Conservation (phyloP, 2,329 filamentous ascomycete species). For the Boeremia lycopersici region DNA sequence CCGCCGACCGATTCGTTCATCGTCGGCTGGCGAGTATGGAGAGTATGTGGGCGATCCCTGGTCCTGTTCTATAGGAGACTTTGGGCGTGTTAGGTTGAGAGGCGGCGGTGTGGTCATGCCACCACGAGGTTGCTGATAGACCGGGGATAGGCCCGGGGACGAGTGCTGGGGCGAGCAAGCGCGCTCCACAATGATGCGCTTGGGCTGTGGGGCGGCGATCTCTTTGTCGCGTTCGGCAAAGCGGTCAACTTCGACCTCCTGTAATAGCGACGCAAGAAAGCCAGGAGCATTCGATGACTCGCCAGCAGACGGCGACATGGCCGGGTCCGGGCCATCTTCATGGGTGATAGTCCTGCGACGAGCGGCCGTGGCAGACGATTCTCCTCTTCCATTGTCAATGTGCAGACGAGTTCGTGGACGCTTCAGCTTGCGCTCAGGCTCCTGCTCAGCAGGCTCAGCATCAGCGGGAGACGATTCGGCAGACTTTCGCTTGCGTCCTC, state of each 20-base stretch:
- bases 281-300: constrained; percentile 63
- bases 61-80: constrained; percentile 59
- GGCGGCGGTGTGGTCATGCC: constrained; percentile 73
- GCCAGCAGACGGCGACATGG: constrained; percentile 25
- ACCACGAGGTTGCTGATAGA: constrained; percentile 67
- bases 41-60: constrained; percentile 72
- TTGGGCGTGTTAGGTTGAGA: constrained; percentile 63
- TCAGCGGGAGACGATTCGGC: constrained; percentile 73
- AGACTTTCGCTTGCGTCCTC: constrained; percentile 78
- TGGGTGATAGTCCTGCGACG: constrained; percentile 36
- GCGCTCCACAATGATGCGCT: constrained; percentile 49
- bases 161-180: constrained; percentile 55
- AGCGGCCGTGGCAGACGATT: constrained; percentile 44
- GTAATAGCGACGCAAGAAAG: constrained; percentile 84
- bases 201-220: constrained; percentile 48
- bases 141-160: constrained; percentile 72
- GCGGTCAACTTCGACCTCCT: constrained; percentile 74
- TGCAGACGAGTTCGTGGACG: constrained; percentile 79
- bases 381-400: constrained; percentile 56
- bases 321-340: constrained; percentile 24
- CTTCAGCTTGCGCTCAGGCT: constrained; percentile 81
- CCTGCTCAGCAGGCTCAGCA: constrained; percentile 63
- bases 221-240: constrained; percentile 45
- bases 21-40: constrained; percentile 61
- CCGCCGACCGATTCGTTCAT: constrained; percentile 47